Conservation (phyloP, 2,329 filamentous ascomycete species). For the Colletotrichum eremochloae region DNA sequence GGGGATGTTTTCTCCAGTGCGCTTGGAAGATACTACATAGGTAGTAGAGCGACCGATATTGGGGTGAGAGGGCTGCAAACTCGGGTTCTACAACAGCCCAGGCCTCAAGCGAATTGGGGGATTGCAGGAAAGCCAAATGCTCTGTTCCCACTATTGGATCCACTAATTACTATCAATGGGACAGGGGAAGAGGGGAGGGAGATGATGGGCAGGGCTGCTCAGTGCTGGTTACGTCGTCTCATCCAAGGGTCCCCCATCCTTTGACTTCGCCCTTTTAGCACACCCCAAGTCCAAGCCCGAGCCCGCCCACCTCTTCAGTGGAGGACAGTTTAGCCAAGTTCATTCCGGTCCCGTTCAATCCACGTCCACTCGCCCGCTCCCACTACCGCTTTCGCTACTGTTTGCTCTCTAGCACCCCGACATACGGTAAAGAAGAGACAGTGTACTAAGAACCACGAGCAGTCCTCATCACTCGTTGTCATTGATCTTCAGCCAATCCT, state of each 20-base stretch:
- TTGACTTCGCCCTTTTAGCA: conserved; percentile 3
- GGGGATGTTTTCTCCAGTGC: not conserved
- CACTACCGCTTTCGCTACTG: conserved; percentile 13
- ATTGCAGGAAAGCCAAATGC: conserved; percentile 22
- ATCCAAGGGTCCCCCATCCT: conserved; percentile 27
- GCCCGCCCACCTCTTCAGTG: conserved; percentile 1
- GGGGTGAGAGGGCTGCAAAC: conserved; percentile 14
- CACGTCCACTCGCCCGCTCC: conserved; percentile 10
- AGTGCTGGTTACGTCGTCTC: conserved; percentile 33
- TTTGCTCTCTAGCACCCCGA: conserved; percentile 8
- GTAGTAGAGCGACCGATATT: not conserved
- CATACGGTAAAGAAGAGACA: conserved; percentile 17
- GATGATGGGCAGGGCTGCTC: not conserved
- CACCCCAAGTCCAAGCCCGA: conserved; percentile 1
- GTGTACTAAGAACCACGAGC: conserved; percentile 10
- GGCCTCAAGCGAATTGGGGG: conserved; percentile 29
- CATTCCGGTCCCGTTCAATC: conserved; percentile 4
- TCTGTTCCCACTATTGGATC: conserved; percentile 19
- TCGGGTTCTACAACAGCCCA: conserved; percentile 30
- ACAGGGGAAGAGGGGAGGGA: conserved; percentile 7
- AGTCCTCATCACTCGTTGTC: conserved; percentile 7
- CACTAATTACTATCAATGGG: conserved; percentile 32
- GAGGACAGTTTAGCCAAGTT: conserved; percentile 11
- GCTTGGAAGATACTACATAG: not conserved
- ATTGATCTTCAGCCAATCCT: conserved; percentile 4